Conservation (phyloP, 2,329 filamentous ascomycete genomes). For the Fusarium scirpi region DNA sequence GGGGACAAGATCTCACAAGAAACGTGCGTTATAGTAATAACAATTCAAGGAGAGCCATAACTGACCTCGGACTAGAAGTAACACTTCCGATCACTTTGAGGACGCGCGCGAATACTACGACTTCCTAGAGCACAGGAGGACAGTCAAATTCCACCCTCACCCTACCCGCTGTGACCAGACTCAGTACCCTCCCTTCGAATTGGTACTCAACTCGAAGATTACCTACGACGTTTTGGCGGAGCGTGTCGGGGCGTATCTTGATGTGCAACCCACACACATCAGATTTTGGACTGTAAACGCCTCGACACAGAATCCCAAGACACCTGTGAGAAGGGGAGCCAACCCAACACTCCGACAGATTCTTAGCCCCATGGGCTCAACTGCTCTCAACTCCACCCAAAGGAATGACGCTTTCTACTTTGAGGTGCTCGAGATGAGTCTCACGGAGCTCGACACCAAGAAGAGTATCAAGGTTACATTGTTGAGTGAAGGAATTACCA, state of each 20-base stretch:
- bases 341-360: constrained; percentile 82
- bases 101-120: constrained; percentile 93
- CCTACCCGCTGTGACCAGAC: constrained; percentile 66
- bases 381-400: constrained; percentile 77
- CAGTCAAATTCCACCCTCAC: constrained; percentile 81
- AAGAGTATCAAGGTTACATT: constrained; percentile 86
- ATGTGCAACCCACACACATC: constrained; percentile 84
- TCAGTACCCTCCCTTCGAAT: constrained; percentile 75
- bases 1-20: constrained; percentile 50
- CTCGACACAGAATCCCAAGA: constrained; percentile 80
- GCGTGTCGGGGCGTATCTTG: constrained; percentile 82
- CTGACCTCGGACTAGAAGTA: constrained; percentile 38
- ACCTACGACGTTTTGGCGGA: constrained; percentile 88
- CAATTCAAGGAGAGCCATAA: background rate
- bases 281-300: constrained; percentile 90
- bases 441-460: constrained; percentile 93
- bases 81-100: constrained; percentile 64
- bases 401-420: constrained; percentile 86
- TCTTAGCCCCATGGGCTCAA: constrained; percentile 76
- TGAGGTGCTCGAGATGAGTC: constrained; percentile 92
- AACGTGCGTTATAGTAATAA: constrained; percentile 43
- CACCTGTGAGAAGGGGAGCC: constrained; percentile 77
- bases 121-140: constrained; percentile 86
- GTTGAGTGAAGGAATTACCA: constrained; percentile 89
- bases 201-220: constrained; percentile 88